A percentile compares a stretch with the other conserved stretches of the same genome.
phyloP scores from a whole-genome alignment of 495 filamentous ascomycete genomes.

The Hyaloscypha finlandica region DNA sequence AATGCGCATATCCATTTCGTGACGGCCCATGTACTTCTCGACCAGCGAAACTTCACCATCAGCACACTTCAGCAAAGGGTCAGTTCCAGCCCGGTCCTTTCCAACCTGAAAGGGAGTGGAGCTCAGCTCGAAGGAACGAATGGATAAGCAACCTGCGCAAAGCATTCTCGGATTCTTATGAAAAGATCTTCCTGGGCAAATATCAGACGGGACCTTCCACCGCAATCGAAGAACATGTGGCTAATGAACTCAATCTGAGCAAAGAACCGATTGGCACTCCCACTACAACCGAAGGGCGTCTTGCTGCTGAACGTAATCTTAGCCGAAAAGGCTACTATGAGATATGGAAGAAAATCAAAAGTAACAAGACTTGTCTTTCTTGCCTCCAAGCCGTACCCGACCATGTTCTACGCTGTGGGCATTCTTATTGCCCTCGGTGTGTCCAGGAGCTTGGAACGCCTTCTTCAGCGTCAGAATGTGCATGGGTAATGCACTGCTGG shows the following conservation, averaged over 20 bases:
- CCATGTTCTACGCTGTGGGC: slow-evolving; percentile 13
- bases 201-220: background rate
- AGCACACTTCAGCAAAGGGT: slow-evolving; percentile 13
- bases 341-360: slow-evolving; percentile 7
- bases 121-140: background rate
- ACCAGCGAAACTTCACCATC: background rate
- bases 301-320: background rate
- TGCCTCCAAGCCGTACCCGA: slow-evolving; percentile 15
- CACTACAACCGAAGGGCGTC: background rate
- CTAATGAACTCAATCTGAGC: background rate
- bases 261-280: background rate
- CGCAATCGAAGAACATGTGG: background rate
- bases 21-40: slow-evolving; percentile 8
- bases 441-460: slow-evolving; percentile 14
- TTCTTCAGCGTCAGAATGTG: slow-evolving; percentile 4
- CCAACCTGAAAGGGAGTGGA: background rate
- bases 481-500: slow-evolving; percentile 4
- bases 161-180: background rate
- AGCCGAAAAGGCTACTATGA: background rate
- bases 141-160: background rate
- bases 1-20: slow-evolving; percentile 5
- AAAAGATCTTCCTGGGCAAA: background rate
- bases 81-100: background rate
- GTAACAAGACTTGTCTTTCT: slow-evolving; percentile 15
- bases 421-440: slow-evolving; percentile 17